A percentile compares a stretch with the other conserved stretches of the same genome.
Conservation (phyloP, 371 early-diverging fungal species). For the Mortierella sp. region DNA sequence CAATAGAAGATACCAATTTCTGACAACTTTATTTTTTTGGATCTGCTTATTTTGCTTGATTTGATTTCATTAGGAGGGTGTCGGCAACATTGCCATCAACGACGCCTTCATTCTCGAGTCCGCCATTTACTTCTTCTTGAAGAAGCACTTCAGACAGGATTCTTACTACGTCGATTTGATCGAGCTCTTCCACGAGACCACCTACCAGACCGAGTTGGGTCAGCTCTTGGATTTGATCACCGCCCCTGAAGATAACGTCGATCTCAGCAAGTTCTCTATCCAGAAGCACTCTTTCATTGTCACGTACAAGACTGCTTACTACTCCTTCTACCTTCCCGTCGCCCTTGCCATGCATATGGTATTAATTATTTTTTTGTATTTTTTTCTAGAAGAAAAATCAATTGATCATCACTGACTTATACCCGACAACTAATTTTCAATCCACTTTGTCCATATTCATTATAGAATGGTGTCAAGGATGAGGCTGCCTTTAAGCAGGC, state of each 20-base stretch:
- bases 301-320: constrained; percentile 98
- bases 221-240: constrained; percentile 97
- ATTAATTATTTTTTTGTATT: constrained; percentile 22
- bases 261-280: constrained; percentile 90
- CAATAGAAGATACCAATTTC: neutral
- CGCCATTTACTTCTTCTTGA: constrained; percentile 90
- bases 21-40: too few species aligned
- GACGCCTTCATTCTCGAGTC: constrained; percentile 95
- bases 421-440: neutral
- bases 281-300: constrained; percentile 95
- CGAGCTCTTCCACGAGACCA: constrained; percentile 95
- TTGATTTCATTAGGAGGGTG: constrained; percentile 61
- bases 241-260: constrained; percentile 94
- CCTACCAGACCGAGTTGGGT: constrained; percentile 97
- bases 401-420: neutral
- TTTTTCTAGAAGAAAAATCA: neutral
- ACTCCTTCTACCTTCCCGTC: constrained; percentile 98
- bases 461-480: constrained; percentile 79
- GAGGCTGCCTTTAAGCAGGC: constrained; percentile 85
- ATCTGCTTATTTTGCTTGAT: neutral
- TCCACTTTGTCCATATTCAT: neutral
- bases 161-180: constrained; percentile 89
- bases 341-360: constrained; percentile 93
- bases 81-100: constrained; percentile 95
- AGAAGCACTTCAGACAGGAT: constrained; percentile 89